Base-by-base conservation (phyloP, 2,329 filamentous ascomycete species). In the Daldinia eschscholtzii region DNA sequence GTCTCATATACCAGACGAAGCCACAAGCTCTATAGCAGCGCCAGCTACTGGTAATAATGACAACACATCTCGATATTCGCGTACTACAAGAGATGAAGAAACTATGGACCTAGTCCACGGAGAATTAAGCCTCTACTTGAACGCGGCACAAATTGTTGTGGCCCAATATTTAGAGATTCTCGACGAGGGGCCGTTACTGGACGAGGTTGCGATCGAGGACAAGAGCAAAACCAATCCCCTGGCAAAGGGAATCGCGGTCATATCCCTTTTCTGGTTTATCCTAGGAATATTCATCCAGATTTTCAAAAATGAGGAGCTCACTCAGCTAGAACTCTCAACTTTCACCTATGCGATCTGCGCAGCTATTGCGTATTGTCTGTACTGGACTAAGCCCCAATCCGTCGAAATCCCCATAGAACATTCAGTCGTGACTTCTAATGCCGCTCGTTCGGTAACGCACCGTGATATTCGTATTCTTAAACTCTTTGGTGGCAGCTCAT, bases 351-450 rank as follows among this genome's bases (percentile, higher is more conserved):
- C 33, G 33, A 37, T 39, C n/a, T 55, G 52, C 33, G 52, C 33
- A 10, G 52, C 18, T 37, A 20, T 55, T 26, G 30, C 33, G 20
- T 55, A 55, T 26, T 55, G 7, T 37, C 33, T 55, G 3, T 55
- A 55, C 35, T 55, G 52, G 52, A 55, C 30, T 13, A 55, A 55
- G 10, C 52, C 52, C 18, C 52, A 55, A 18, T n/a, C 52, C 20
- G 52, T 55, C 52, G 52, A 39, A 37, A 12, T 37, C 4, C 52
- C 52, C n/a, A 55, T 55, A 23, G 52, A 37, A 10, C 20, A 55
- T 55, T 39, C 52, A n/a, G 52, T 39, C 5, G 26, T 13, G 33
- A 15, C 3, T 9, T 55, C 30, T 3, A 10, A 35, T 37, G 18
- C 52, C n/a, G 18, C 37, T 7, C 52, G 33, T 9, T 37, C 33